Evolutionary conservation across 176 grass and related monocot genomes (phyloP).

Genomic region (Melocanna baccifera): DNA sequence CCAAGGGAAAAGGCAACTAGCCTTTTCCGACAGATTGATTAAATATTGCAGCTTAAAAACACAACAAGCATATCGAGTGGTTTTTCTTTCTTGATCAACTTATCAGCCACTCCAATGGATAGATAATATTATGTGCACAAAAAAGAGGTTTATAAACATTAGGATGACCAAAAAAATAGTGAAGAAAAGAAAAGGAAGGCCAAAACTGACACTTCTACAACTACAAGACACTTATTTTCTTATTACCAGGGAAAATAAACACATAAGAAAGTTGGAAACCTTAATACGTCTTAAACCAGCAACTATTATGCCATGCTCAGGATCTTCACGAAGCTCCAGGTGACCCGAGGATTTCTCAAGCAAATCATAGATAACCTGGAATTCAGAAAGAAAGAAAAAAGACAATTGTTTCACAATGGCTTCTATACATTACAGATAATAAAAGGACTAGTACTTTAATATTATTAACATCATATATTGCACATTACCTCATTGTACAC

Average conservation of each 20-base stretch:
- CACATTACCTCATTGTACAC: slow-evolving; percentile 92
- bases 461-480: neutral
- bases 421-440: slow-evolving; percentile 14
- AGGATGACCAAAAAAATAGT: neutral
- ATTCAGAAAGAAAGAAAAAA: slow-evolving; percentile 13
- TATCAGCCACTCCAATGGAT: neutral
- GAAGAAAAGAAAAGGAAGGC: neutral
- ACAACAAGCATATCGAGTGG: neutral
- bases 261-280: slow-evolving; percentile 44
- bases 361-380: slow-evolving; percentile 98
- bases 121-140: neutral
- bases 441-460: neutral
- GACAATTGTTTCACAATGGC: slow-evolving; percentile 16
- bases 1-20: neutral
- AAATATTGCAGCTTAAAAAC: neutral
- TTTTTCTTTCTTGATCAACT: neutral
- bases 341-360: slow-evolving; percentile 97
- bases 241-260: slow-evolving; percentile 14
- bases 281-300: slow-evolving; percentile 98
- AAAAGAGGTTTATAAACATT: neutral
- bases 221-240: neutral
- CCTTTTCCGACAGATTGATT: neutral
- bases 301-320: slow-evolving; percentile 87
- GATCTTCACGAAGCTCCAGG: slow-evolving; percentile 97
- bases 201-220: neutral